phyloP scores from a whole-genome alignment of 1,139 yeast genomes.

The Scheffersomyces lignicola region DNA sequence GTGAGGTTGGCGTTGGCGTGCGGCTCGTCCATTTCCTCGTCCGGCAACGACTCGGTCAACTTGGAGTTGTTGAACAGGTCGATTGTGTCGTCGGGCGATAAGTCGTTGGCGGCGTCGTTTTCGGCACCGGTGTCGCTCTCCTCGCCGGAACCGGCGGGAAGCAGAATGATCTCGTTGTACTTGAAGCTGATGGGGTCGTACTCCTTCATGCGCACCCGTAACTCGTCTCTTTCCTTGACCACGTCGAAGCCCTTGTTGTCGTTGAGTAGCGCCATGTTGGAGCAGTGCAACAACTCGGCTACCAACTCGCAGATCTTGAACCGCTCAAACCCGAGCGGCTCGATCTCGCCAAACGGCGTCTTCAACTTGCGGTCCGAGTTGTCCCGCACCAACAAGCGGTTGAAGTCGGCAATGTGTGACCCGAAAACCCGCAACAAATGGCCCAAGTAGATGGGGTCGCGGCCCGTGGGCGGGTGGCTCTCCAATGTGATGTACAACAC shows the following conservation, averaged over 20 bases:
- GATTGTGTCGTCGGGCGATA: no score
- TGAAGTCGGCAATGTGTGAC: constrained; percentile 68
- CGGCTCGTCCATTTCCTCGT: constrained; percentile 41
- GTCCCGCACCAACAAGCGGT: constrained; percentile 27
- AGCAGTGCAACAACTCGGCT: constrained; percentile 93
- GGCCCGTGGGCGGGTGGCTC: constrained; percentile 89
- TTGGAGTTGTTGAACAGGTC: constrained; percentile 44
- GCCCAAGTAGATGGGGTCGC: constrained; percentile 95
- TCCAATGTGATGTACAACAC: constrained; percentile 84
- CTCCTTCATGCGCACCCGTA: constrained; percentile 52
- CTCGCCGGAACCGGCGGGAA: constrained; percentile 27
- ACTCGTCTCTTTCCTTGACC: constrained; percentile 72
- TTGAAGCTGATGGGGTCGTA: constrained; percentile 49
- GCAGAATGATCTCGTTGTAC: constrained; percentile 45
- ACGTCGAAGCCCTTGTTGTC: constrained; percentile 81
- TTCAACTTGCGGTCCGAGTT: constrained; percentile 36
- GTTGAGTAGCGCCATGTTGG: constrained; percentile 91
- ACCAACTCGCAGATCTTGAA: constrained; percentile 92
- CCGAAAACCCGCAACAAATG: constrained; percentile 81
- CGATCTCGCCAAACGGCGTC: constrained; percentile 59
- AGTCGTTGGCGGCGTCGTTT: constrained; percentile 28
- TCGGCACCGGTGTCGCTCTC: constrained; percentile 5
- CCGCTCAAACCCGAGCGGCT: constrained; percentile 93
- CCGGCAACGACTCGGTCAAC: constrained; percentile 16
- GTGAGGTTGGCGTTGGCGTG: constrained; percentile 55